These are phyloP conservation scores for Exophiala oligosperma DNA, from an alignment of 2,329 filamentous ascomycete genomes.

Conservation along the genomic window DNA sequence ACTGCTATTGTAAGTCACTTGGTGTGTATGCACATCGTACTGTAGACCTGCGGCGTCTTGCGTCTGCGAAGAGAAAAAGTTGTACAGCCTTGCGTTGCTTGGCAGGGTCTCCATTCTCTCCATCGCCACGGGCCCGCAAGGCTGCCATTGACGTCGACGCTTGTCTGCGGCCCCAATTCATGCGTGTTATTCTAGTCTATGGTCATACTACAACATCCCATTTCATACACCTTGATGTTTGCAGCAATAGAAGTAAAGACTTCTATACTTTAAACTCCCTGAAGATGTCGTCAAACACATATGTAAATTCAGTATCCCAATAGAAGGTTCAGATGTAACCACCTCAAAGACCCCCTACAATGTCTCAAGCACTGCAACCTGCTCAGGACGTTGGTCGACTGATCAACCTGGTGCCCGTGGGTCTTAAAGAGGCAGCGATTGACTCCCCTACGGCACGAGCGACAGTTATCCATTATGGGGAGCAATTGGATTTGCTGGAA, in stretches of 20 bases:
- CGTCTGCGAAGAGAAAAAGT: not conserved
- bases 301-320: not conserved
- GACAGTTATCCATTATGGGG: constrained; percentile 79
- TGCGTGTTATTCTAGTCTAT: not conserved
- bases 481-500: constrained; percentile 89
- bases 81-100: not conserved
- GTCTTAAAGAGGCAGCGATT: constrained; percentile 89
- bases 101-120: not conserved
- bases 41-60: not conserved
- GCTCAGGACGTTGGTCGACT: constrained; percentile 41
- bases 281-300: not conserved
- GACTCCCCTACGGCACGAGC: constrained; percentile 96
- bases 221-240: not conserved
- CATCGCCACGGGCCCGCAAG: not conserved
- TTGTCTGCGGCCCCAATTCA: not conserved
- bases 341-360: not conserved
- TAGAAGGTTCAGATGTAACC: too few relatives aligned
- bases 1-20: not conserved
- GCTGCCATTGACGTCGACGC: not conserved
- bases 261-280: too few relatives aligned
- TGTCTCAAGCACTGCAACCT: constrained; percentile 16
- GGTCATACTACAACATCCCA: too few relatives aligned
- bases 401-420: constrained; percentile 65
- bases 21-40: not conserved
- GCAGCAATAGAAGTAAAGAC: too few relatives aligned